phyloP scores from a whole-genome alignment of 1,139 yeast genomes.

The Yamadazyma taylorii region DNA sequence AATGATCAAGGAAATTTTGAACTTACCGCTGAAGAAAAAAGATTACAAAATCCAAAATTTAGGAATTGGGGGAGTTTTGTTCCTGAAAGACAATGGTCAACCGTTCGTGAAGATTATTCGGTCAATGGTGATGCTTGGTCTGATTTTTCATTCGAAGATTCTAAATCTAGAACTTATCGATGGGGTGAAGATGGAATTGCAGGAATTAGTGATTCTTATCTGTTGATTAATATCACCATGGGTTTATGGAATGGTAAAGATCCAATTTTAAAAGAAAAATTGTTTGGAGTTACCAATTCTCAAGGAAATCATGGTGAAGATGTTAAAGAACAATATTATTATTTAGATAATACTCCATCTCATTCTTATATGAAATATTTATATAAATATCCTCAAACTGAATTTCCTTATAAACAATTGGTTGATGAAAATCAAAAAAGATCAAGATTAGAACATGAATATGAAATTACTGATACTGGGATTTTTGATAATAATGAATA shows the following conservation, averaged over 20 bases:
- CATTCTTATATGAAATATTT: slow-evolving; percentile 92
- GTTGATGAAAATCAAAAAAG: slow-evolving; percentile 69
- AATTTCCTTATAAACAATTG: slow-evolving; percentile 80
- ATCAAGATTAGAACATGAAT: slow-evolving; percentile 64
- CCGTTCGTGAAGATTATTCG: slow-evolving; percentile 92
- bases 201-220: slow-evolving; percentile 88
- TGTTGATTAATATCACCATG: slow-evolving; percentile 70
- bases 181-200: slow-evolving; percentile 99
- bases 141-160: slow-evolving; percentile 85
- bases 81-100: slow-evolving; percentile 92
- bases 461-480: slow-evolving; percentile 74
- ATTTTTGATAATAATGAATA: slow-evolving; percentile 77
- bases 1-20: background rate
- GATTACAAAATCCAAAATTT: slow-evolving; percentile 65
- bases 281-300: slow-evolving; percentile 88
- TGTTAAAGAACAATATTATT: slow-evolving; percentile 80
- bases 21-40: slow-evolving; percentile 62
- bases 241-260: slow-evolving; percentile 95
- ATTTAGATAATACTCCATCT: slow-evolving; percentile 88
- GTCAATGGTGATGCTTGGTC: slow-evolving; percentile 91
- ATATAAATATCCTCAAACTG: slow-evolving; percentile 86
- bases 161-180: slow-evolving; percentile 78
- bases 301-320: slow-evolving; percentile 98
- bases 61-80: slow-evolving; percentile 92
- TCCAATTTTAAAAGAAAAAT: slow-evolving; percentile 79